These are phyloP conservation scores for Carex arenaria DNA, from an alignment of 202 grass and related monocot genomes.

Conservation along the genomic window DNA sequence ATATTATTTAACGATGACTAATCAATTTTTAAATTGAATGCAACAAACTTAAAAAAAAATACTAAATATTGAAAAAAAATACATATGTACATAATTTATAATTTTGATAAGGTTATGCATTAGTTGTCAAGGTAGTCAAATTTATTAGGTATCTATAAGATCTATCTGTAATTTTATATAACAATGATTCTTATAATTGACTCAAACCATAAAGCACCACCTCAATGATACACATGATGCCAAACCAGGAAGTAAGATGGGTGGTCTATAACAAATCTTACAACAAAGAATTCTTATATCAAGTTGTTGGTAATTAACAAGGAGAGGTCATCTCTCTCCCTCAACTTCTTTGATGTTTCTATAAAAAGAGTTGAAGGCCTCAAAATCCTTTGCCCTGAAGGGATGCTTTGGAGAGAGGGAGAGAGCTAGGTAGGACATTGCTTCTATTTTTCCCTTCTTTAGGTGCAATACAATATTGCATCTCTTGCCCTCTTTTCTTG, in stretches of 20 bases:
- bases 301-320: conserved; percentile 1
- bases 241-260: background rate
- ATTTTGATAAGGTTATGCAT: background rate
- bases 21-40: background rate
- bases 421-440: conserved; percentile 3
- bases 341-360: conserved; percentile 20
- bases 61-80: background rate
- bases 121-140: background rate
- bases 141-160: background rate
- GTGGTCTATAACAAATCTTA: conserved; percentile 11
- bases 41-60: background rate
- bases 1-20: background rate
- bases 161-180: background rate
- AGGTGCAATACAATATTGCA: conserved; percentile 26
- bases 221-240: background rate
- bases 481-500: conserved; percentile 10
- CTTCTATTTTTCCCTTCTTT: conserved; percentile 23
- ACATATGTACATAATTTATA: background rate
- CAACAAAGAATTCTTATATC: background rate
- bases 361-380: conserved; percentile 17
- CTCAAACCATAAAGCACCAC: background rate
- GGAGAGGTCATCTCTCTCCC: background rate
- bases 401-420: conserved; percentile 16
- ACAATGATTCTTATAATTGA: background rate
- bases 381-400: conserved; percentile 18